Conservation (phyloP, 192 early-diverging fungal genomes). For the Backusella circina region DNA sequence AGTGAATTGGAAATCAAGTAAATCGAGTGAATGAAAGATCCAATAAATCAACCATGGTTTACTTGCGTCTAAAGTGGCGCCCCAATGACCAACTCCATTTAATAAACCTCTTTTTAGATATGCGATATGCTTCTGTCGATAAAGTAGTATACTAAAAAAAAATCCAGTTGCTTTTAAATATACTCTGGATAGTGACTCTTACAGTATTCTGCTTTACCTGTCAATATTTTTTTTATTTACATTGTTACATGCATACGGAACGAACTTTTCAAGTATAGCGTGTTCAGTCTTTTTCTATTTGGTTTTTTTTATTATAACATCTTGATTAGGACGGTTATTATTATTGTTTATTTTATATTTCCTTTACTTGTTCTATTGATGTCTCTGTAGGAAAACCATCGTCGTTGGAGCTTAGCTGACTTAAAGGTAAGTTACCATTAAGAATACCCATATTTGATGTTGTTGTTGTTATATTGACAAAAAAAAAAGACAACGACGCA, state of each 20-base stretch:
- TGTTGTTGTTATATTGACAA: conserved; percentile 6
- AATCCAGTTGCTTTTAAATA: background rate
- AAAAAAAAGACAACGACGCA: conserved; percentile 7
- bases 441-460: conserved; percentile 25
- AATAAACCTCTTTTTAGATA: conserved; percentile 51
- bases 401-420: conserved; percentile 33
- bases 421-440: conserved; percentile 2
- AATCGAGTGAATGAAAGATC: conserved; percentile 80
- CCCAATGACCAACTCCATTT: conserved; percentile 46
- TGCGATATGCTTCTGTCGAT: conserved; percentile 51
- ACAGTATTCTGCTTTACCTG: too few species aligned
- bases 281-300: conserved; percentile 28
- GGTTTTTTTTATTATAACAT: background rate
- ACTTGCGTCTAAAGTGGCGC: conserved; percentile 74
- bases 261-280: conserved; percentile 14
- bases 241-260: conserved; percentile 22
- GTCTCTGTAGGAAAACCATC: conserved; percentile 59
- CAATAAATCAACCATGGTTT: conserved; percentile 93
- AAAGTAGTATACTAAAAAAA: conserved; percentile 38
- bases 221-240: background rate
- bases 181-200: background rate
- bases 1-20: conserved; percentile 61
- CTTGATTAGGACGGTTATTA: conserved; percentile 21
- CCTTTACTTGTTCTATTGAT: conserved; percentile 51
- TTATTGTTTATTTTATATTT: background rate